These are phyloP conservation scores for Solanum stenotomum DNA, from an alignment of 257 asterid genomes.

Conservation along the genomic window DNA sequence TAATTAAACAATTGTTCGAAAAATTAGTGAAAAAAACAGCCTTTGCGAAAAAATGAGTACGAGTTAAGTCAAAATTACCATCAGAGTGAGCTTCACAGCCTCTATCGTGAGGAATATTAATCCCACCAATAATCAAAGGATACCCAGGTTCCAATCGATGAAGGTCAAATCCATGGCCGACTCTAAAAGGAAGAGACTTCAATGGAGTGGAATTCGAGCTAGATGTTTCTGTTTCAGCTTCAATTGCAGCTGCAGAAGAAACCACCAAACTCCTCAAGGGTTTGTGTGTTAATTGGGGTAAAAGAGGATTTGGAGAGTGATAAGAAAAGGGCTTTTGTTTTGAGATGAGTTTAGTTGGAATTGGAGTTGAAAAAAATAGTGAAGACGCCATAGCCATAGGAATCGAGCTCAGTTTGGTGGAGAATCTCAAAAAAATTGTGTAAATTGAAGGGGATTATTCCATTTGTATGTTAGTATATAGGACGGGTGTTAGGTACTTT, in stretches of 20 bases:
- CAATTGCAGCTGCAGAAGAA: conserved; percentile 25
- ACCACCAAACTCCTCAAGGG: conserved; percentile 3
- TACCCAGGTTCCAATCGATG: conserved; percentile 88
- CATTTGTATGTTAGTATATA: conserved; percentile 1
- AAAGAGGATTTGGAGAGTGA: not conserved
- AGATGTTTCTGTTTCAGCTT: conserved; percentile 23
- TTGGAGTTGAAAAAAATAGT: conserved; percentile 3
- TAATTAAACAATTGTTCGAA: not conserved
- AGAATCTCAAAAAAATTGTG: not conserved
- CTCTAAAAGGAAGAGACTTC: conserved; percentile 68
- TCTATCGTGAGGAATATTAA: conserved; percentile 66
- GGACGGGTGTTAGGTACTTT: not conserved
- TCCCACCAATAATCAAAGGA: conserved; percentile 80
- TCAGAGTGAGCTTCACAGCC: conserved; percentile 98
- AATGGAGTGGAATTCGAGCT: conserved; percentile 16
- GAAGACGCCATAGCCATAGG: conserved; percentile 26
- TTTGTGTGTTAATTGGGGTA: not conserved
- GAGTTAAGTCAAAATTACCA: conserved; percentile 27
- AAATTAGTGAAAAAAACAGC: not conserved
- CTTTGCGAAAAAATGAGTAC: not conserved
- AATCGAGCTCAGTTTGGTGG: not conserved
- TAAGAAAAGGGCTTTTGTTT: not conserved
- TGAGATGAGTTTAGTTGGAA: not conserved
- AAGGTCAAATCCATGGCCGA: conserved; percentile 91
- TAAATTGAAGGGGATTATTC: not conserved